A percentile compares a stretch with the other conserved stretches of the same genome.
Conservation (phyloP, 139 green algal species). For the Pleodorina starrii region DNA sequence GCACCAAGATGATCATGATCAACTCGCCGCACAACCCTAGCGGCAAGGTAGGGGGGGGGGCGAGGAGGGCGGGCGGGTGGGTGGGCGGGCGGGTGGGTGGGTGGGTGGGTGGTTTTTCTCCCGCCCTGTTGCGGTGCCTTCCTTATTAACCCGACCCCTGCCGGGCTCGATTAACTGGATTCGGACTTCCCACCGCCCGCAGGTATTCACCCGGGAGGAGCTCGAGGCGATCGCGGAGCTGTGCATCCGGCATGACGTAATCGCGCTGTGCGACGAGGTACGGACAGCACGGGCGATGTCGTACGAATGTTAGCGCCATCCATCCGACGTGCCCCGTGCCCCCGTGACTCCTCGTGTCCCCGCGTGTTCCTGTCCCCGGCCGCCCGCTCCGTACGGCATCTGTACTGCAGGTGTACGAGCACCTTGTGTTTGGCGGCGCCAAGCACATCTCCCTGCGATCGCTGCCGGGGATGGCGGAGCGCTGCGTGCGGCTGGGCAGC, state of each 20-base stretch:
- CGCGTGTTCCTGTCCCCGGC: neutral
- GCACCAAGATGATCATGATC: slow-evolving; percentile 82
- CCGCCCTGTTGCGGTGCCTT: too few species aligned
- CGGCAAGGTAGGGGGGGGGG: slow-evolving; percentile 65
- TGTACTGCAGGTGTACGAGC: slow-evolving; percentile 79
- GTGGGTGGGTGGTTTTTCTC: too few species aligned
- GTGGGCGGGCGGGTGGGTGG: too few species aligned
- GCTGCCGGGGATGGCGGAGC: slow-evolving; percentile 80
- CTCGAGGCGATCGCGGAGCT: slow-evolving; percentile 79
- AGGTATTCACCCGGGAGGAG: slow-evolving; percentile 81
- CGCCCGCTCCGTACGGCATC: too few species aligned
- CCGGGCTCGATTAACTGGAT: too few species aligned
- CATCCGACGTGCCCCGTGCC: too few species aligned
- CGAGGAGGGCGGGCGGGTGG: too few species aligned
- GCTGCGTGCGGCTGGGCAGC: slow-evolving; percentile 78
- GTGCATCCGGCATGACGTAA: slow-evolving; percentile 70
- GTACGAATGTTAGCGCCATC: too few species aligned
- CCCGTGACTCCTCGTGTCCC: neutral
- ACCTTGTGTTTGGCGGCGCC: slow-evolving; percentile 74
- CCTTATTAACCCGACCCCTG: too few species aligned
- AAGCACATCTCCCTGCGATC: slow-evolving; percentile 75
- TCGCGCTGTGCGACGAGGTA: slow-evolving; percentile 84
- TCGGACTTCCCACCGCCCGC: neutral
- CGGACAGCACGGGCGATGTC: neutral
- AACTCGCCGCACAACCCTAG: slow-evolving; percentile 92